These are phyloP conservation scores for Fusarium sp. DNA, from an alignment of 2,329 filamentous ascomycete species.

Conservation along the genomic window DNA sequence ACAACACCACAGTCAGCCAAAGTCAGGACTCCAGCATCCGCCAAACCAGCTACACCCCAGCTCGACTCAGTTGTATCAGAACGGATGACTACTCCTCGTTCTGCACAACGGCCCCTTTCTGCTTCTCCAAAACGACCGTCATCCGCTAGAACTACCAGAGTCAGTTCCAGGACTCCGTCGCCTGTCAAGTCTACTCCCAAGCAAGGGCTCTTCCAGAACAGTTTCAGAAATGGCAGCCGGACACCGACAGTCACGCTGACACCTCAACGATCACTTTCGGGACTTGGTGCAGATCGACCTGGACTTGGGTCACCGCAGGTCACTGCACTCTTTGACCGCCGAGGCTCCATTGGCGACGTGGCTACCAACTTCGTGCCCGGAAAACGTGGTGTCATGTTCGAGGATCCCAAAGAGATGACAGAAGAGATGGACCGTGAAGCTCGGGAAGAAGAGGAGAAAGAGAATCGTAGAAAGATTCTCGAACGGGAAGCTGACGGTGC, in stretches of 20 bases:
- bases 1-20: conserved; percentile 38
- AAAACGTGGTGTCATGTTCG: conserved; percentile 66
- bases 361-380: conserved; percentile 72
- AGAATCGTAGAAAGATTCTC: conserved; percentile 67
- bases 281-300: conserved; percentile 74
- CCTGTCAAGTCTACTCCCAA: conserved; percentile 41
- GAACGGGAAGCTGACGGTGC: conserved; percentile 60
- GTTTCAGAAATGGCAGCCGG: conserved; percentile 63
- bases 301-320: conserved; percentile 82
- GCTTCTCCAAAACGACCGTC: conserved; percentile 37
- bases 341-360: conserved; percentile 76
- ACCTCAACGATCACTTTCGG: conserved; percentile 67
- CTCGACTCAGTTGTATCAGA: conserved; percentile 25
- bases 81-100: conserved; percentile 21
- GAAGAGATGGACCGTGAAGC: conserved; percentile 70
- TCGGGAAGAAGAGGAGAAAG: conserved; percentile 69
- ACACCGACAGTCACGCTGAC: conserved; percentile 73
- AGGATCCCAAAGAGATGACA: conserved; percentile 71
- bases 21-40: conserved; percentile 42
- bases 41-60: conserved; percentile 42
- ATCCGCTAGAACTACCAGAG: conserved; percentile 18
- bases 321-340: conserved; percentile 75
- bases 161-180: conserved; percentile 41
- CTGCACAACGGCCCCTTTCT: conserved; percentile 23
- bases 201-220: conserved; percentile 63